Conservation (phyloP, 192 early-diverging fungal species). For the Linnemannia elongata region DNA sequence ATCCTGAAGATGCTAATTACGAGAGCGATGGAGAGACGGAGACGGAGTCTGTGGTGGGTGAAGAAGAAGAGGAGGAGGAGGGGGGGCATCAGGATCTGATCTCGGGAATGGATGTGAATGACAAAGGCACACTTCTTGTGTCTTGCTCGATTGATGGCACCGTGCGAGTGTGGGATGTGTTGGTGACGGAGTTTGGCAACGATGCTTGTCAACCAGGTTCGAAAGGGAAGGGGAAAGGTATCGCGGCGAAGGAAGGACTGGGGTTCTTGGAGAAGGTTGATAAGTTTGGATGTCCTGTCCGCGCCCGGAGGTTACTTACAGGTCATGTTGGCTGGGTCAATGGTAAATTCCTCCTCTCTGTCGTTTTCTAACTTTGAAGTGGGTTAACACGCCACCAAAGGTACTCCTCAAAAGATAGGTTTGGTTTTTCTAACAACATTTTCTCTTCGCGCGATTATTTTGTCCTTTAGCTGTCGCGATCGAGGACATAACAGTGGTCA, state of each 20-base stretch:
- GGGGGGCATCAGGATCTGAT: constrained; percentile 37
- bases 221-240: neutral
- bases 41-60: neutral
- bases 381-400: neutral
- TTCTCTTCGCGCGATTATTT: neutral
- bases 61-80: neutral
- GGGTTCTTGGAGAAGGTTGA: constrained; percentile 14
- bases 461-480: constrained; percentile 37
- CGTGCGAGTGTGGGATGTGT: constrained; percentile 36
- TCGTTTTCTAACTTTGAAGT: neutral
- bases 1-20: neutral
- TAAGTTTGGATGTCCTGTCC: constrained; percentile 26
- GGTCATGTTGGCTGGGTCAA: constrained; percentile 54
- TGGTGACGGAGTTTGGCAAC: neutral
- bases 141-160: constrained; percentile 44
- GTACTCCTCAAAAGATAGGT: too few species aligned
- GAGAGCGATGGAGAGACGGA: neutral
- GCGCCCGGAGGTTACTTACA: neutral
- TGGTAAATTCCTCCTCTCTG: constrained; percentile 2
- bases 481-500: constrained; percentile 35
- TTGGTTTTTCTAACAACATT: neutral
- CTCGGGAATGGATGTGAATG: constrained; percentile 46
- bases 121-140: constrained; percentile 20
- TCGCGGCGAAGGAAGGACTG: neutral
- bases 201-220: neutral